Base-by-base conservation (phyloP, 2,329 filamentous ascomycete species). In the Exophiala alcalophila region DNA sequence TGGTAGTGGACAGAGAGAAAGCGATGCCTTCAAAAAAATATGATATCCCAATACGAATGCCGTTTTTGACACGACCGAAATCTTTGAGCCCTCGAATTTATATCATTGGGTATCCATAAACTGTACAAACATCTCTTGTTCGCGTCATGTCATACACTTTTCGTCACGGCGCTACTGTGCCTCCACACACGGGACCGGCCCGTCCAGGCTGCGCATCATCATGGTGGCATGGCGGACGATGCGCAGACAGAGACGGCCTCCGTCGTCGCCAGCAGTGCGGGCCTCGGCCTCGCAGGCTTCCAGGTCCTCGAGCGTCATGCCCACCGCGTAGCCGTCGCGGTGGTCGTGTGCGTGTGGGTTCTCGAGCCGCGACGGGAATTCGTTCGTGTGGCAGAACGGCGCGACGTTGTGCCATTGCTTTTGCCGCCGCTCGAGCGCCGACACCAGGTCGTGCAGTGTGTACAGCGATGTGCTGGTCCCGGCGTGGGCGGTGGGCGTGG, bases 391-490 rank as follows among this genome's bases (percentile, higher is more conserved):
- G 11, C 20, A 16, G 21, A 26, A 40, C 5, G 38, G 18, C 18
- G 49, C 48, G 6, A 50, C 40, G 4, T 54, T 49, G 59, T 71
- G 68, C 64, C 65, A 68, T 43, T 57, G 59, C 12, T 61, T 63
- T 46, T 71, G 68, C 10, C 68, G 65, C 21, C 61, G 50, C 33
- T 70, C 67, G 40, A 71, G 57, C 37, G 67, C 65, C 30, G 60
- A 55, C 23, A 68, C 60, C 11, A 70, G 58, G 6, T 60, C 58
- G 4, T 67, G 49, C 2, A 71, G 43, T 29, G 49, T 52, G 16
- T 54, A 44, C 3, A 42, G 18, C n/a, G n/a, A n/a, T 15, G 46
- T 33, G 18, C 24, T 14, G 4, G 36, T 23, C 4, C 16, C 10
- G 16, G 11, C 35, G 5, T 38, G 42, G n/a, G 28, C 26, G 9